Percentiles rank a stretch among this genome's conserved stretches.
These are phyloP conservation scores for Trypanosoma platydactyli DNA, from an alignment of 208 protist species.

Conservation along the genomic window DNA sequence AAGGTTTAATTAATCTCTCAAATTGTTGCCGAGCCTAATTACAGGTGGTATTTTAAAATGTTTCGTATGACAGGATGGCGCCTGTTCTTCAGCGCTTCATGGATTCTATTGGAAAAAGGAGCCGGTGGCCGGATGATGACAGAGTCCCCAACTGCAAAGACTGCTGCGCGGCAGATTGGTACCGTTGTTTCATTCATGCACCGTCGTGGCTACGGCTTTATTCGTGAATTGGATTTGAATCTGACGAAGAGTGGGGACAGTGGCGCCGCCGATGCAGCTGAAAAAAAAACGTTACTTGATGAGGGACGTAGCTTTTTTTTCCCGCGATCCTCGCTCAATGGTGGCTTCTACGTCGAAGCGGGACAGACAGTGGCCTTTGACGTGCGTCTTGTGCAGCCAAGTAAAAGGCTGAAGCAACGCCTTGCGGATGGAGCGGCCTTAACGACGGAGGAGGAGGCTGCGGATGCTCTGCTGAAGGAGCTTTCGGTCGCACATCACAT, in stretches of 20 bases:
- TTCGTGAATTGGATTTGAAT: slow-evolving; percentile 50
- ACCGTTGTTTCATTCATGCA: slow-evolving; percentile 82
- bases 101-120: slow-evolving; percentile 10
- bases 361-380: slow-evolving; percentile 75
- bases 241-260: background rate
- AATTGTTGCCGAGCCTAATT: background rate
- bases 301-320: slow-evolving; percentile 54
- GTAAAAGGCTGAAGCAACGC: background rate
- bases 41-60: background rate
- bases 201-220: slow-evolving; percentile 84
- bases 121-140: background rate
- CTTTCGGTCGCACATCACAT: slow-evolving; percentile 41
- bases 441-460: background rate
- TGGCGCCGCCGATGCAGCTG: background rate
- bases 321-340: slow-evolving; percentile 44
- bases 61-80: slow-evolving; percentile 15
- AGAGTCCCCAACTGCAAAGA: background rate
- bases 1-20: no score
- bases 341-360: slow-evolving; percentile 73
- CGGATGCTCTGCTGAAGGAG: background rate
- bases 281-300: background rate
- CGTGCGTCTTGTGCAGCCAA: slow-evolving; percentile 16
- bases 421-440: background rate
- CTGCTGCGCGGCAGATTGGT: slow-evolving; percentile 28
- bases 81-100: background rate